Percentiles rank a stretch among this genome's conserved stretches.
These are phyloP conservation scores for Penstemon eatonii DNA, from an alignment of 257 asterid genomes.

Conservation along the genomic window DNA sequence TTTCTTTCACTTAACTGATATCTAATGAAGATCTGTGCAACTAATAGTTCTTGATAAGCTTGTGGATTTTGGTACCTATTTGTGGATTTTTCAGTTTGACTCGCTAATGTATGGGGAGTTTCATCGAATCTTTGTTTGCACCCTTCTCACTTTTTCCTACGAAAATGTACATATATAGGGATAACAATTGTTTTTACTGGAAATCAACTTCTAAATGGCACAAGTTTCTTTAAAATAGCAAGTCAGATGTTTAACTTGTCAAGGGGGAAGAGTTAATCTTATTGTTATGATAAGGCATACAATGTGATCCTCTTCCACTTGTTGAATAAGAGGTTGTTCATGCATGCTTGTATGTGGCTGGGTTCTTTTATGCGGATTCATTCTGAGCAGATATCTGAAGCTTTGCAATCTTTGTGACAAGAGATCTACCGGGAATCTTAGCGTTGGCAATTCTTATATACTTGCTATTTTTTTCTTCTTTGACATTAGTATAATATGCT, in stretches of 20 bases:
- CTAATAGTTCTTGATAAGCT: background rate
- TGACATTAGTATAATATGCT: too few relatives aligned
- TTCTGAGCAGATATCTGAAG: too few relatives aligned
- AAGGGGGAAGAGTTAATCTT: background rate
- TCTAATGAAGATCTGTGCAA: slow-evolving; percentile 1
- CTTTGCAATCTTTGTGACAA: background rate
- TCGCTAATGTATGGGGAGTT: background rate
- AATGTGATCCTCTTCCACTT: background rate
- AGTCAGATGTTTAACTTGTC: background rate
- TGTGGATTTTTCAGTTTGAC: too few relatives aligned
- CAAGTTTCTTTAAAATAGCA: background rate
- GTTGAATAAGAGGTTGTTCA: background rate
- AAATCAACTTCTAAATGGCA: too few relatives aligned
- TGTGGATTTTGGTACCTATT: background rate
- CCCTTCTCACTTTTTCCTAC: too few relatives aligned
- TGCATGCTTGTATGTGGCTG: background rate
- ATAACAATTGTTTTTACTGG: too few relatives aligned
- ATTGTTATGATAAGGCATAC: background rate
- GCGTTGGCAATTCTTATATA: background rate
- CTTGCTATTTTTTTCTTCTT: too few relatives aligned
- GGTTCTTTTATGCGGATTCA: background rate
- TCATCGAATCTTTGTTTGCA: too few relatives aligned
- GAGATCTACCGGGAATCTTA: background rate
- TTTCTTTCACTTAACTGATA: background rate
- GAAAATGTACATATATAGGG: too few relatives aligned